Conservation (phyloP, 257 asterid species). For the Striga asiatica region DNA sequence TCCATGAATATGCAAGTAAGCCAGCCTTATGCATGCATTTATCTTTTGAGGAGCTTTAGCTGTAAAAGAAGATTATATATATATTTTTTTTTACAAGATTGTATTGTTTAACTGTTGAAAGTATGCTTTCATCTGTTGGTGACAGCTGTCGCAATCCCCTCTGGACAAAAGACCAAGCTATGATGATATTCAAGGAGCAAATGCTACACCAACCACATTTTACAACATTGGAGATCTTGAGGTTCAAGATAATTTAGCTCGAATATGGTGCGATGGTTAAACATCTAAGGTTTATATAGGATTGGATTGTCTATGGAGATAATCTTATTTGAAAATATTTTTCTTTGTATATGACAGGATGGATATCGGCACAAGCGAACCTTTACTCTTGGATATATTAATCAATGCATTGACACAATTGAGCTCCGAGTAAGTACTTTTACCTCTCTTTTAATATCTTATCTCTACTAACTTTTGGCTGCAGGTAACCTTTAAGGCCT, state of each 20-base stretch:
- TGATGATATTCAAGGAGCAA: slow-evolving; percentile 82
- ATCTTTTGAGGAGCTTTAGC: too few relatives aligned
- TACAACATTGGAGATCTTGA: slow-evolving; percentile 95
- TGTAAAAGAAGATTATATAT: too few relatives aligned
- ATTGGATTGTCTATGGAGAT: slow-evolving; percentile 3
- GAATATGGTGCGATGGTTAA: slow-evolving; percentile 49
- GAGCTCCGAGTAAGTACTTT: slow-evolving; percentile 61
- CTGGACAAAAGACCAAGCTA: slow-evolving; percentile 70
- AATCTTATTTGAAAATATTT: slow-evolving; percentile 2
- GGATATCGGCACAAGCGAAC: slow-evolving; percentile 80
- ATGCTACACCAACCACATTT: slow-evolving; percentile 69
- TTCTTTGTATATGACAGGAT: slow-evolving; percentile 43
- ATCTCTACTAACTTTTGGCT: neutral
- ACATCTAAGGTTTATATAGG: neutral
- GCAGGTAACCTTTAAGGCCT: neutral
- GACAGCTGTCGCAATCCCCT: slow-evolving; percentile 67
- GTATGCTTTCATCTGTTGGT: slow-evolving; percentile 11
- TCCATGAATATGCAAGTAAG: slow-evolving; percentile 94
- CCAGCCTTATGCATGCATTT: neutral
- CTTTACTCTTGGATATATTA: slow-evolving; percentile 69
- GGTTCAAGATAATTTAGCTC: slow-evolving; percentile 83
- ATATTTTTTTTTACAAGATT: too few relatives aligned
- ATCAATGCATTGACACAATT: slow-evolving; percentile 80
- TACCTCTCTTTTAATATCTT: neutral
- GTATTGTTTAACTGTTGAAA: too few relatives aligned